A percentile compares a stretch with the other conserved stretches of the same genome.
Evolutionary conservation across 441 rosid genomes (phyloP).

Genomic region (Mallotus japonicus): DNA sequence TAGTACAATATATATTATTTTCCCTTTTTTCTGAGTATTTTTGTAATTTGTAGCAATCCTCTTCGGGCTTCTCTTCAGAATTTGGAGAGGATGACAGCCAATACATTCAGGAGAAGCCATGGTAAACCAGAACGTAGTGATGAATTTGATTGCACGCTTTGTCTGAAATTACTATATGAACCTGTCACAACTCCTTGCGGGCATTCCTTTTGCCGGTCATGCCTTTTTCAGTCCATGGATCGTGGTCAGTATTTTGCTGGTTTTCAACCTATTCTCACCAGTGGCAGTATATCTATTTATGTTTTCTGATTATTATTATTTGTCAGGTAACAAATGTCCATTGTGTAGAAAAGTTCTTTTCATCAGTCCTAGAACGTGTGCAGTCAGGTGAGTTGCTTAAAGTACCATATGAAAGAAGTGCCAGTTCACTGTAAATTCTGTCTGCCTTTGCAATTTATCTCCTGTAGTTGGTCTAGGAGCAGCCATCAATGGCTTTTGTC

Average conservation of each 20-base stretch:
- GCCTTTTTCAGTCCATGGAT: slow-evolving; percentile 92
- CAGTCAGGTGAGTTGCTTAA: slow-evolving; percentile 59
- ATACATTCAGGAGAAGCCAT: slow-evolving; percentile 37
- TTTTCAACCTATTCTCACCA: slow-evolving; percentile 6
- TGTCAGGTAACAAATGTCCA: slow-evolving; percentile 89
- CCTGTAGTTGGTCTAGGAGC: not conserved
- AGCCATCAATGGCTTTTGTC: not conserved
- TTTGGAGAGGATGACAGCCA: slow-evolving; percentile 47
- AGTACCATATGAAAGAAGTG: not conserved
- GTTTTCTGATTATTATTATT: slow-evolving; percentile 27
- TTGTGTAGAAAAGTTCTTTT: slow-evolving; percentile 88
- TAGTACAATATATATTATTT: not conserved
- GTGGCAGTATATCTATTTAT: slow-evolving; percentile 13
- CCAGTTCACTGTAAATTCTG: not conserved
- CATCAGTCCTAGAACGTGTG: slow-evolving; percentile 77
- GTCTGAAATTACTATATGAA: slow-evolving; percentile 82
- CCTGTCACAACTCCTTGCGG: slow-evolving; percentile 97
- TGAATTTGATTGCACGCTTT: slow-evolving; percentile 92
- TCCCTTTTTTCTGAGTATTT: slow-evolving; percentile 13
- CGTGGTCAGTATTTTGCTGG: slow-evolving; percentile 51
- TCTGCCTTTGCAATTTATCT: not conserved
- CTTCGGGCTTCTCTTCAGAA: slow-evolving; percentile 71
- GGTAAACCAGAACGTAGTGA: slow-evolving; percentile 66
- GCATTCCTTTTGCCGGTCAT: slow-evolving; percentile 90
- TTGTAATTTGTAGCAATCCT: slow-evolving; percentile 66